phyloP scores from a whole-genome alignment of 2,329 filamentous ascomycete species.

The Phaeosphaeriaceae sp. region DNA sequence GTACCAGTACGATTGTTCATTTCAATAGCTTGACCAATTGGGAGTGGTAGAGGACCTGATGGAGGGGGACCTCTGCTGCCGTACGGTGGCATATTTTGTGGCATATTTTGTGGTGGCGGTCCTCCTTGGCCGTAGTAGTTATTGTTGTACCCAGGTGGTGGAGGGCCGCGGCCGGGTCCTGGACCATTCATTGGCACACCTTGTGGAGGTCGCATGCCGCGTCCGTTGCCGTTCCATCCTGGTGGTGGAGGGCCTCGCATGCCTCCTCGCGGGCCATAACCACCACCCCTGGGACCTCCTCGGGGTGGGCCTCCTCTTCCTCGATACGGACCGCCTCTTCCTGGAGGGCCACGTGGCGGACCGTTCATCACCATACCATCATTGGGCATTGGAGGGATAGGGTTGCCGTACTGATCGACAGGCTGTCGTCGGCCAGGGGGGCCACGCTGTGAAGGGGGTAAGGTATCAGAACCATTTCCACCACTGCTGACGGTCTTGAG shows the following conservation, averaged over 20 bases:
- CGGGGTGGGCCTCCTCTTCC: constrained; percentile 48
- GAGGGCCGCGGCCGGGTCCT: constrained; percentile 49
- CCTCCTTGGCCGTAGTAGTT: constrained; percentile 46
- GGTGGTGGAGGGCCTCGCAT: constrained; percentile 51
- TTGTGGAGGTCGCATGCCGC: constrained; percentile 41
- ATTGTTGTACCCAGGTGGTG: constrained; percentile 52
- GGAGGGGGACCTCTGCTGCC: constrained; percentile 67
- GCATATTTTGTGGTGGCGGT: constrained; percentile 48
- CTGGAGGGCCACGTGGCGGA: constrained; percentile 47
- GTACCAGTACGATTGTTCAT: constrained; percentile 69
- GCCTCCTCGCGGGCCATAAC: constrained; percentile 46
- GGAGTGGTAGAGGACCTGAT: constrained; percentile 41
- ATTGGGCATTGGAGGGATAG: constrained; percentile 53
- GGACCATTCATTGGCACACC: constrained; percentile 44
- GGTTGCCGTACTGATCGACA: constrained; percentile 71
- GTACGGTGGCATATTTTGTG: constrained; percentile 48
- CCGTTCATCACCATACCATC: constrained; percentile 53
- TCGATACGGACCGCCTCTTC: constrained; percentile 51
- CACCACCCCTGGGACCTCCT: constrained; percentile 44
- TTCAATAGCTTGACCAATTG: constrained; percentile 73
- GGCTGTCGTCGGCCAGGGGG: constrained; percentile 49
- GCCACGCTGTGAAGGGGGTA: constrained; percentile 45
- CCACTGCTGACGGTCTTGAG: constrained; percentile 60
- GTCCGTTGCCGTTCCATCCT: constrained; percentile 49
- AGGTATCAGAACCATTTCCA: constrained; percentile 49